A percentile compares a stretch with the other conserved stretches of the same genome.
phyloP scores from a whole-genome alignment of 305 asterid species.

The Rubia peregrina region DNA sequence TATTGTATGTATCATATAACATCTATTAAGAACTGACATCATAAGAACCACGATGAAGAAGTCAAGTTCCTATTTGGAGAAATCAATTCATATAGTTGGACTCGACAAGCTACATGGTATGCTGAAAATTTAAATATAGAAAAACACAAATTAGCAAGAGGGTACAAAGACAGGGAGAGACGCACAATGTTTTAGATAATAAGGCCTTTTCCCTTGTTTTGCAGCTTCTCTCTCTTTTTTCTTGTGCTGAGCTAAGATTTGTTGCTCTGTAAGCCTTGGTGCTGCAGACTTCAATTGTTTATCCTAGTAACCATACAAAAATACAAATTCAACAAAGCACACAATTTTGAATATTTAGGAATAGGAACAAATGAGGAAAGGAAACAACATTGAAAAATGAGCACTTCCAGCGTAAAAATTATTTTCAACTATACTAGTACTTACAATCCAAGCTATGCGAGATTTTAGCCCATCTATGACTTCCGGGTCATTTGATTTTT shows the following conservation, averaged over 20 bases:
- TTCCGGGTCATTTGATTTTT: conserved; percentile 57
- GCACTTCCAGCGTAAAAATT: background rate
- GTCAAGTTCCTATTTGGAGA: background rate
- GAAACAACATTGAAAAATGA: conserved; percentile 1
- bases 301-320: conserved; percentile 33
- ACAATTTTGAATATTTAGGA: background rate
- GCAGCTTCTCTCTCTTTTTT: conserved; percentile 95
- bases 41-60: background rate
- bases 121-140: background rate
- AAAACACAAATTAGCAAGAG: background rate
- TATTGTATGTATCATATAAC: background rate
- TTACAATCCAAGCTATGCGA: conserved; percentile 52
- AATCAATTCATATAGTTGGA: background rate
- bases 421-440: conserved; percentile 23
- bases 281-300: conserved; percentile 66
- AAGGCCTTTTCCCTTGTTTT: conserved; percentile 87
- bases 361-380: background rate
- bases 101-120: background rate
- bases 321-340: conserved; percentile 6
- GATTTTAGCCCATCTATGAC: conserved; percentile 49
- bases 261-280: conserved; percentile 53
- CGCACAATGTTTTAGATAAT: conserved; percentile 61
- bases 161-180: conserved; percentile 10
- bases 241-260: conserved; percentile 76
- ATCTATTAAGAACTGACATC: background rate